phyloP scores from a whole-genome alignment of 352 stramenopile genomes.

The Phytophthora europaea region DNA sequence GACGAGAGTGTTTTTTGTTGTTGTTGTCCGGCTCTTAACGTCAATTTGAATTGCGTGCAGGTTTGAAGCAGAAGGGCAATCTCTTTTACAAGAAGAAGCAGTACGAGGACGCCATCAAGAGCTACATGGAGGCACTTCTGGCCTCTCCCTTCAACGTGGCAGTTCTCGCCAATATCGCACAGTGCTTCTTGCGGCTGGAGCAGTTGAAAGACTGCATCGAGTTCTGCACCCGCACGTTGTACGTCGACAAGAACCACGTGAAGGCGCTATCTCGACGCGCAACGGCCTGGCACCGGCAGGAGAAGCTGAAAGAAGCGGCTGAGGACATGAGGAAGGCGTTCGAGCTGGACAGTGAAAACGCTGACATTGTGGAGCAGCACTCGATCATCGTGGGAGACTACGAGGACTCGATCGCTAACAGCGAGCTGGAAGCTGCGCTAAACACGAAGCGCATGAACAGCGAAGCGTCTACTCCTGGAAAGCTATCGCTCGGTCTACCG shows the following conservation, averaged over 20 bases:
- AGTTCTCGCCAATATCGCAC: slow-evolving; percentile 79
- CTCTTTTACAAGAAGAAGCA: slow-evolving; percentile 66
- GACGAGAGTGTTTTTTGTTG: neutral
- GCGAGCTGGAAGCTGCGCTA: slow-evolving; percentile 38
- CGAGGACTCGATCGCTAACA: slow-evolving; percentile 58
- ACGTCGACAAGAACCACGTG: slow-evolving; percentile 60
- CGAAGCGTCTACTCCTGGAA: neutral
- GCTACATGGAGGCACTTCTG: slow-evolving; percentile 78
- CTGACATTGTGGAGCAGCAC: slow-evolving; percentile 75
- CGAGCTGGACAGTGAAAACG: slow-evolving; percentile 55
- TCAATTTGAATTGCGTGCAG: slow-evolving; percentile 30
- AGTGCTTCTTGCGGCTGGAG: slow-evolving; percentile 64
- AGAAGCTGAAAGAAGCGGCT: slow-evolving; percentile 58
- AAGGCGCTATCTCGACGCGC: slow-evolving; percentile 80
- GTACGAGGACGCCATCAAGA: slow-evolving; percentile 61
- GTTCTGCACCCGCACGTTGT: slow-evolving; percentile 76
- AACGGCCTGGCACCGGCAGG: slow-evolving; percentile 57
- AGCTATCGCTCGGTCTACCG: slow-evolving; percentile 2
- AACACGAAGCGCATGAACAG: neutral
- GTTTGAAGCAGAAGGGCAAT: slow-evolving; percentile 70
- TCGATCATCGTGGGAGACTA: slow-evolving; percentile 81
- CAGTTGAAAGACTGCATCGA: slow-evolving; percentile 69
- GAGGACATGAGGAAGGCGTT: slow-evolving; percentile 66
- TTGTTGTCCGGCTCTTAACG: neutral
- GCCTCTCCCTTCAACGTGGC: slow-evolving; percentile 66